These are phyloP conservation scores for Pichia terricola DNA, from an alignment of 1,139 yeast genomes.

Conservation along the genomic window DNA sequence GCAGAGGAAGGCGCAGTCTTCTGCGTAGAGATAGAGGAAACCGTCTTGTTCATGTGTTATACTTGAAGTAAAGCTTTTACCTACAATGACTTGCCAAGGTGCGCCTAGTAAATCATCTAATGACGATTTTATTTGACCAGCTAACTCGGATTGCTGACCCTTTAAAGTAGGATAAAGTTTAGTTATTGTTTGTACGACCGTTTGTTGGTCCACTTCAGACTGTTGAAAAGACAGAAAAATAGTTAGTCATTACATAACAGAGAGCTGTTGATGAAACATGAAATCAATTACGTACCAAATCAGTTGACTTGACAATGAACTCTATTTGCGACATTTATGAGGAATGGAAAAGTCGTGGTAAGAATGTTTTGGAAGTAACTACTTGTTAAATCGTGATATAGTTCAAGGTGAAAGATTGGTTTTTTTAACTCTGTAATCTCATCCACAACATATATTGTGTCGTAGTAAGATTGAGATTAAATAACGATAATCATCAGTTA, in stretches of 20 bases:
- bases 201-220: not conserved
- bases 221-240: too few species aligned
- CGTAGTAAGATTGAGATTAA: too few species aligned
- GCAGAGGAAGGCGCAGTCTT: constrained; percentile 67
- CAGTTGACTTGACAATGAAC: constrained; percentile 2
- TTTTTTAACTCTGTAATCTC: too few species aligned
- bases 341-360: too few species aligned
- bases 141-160: constrained; percentile 62
- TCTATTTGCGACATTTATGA: too few species aligned
- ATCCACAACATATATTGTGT: too few species aligned
- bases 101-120: constrained; percentile 60
- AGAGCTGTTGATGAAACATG: not conserved
- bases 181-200: constrained; percentile 24
- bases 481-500: too few species aligned
- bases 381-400: too few species aligned
- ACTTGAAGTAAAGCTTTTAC: constrained; percentile 85
- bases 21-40: constrained; percentile 79
- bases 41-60: constrained; percentile 82
- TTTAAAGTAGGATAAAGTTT: constrained; percentile 48
- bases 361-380: too few species aligned
- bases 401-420: too few species aligned
- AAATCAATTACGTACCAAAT: constrained; percentile 3
- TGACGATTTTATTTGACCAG: constrained; percentile 72
- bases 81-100: constrained; percentile 95
- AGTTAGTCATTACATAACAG: not conserved